Base-by-base conservation (phyloP, 2,329 filamentous ascomycete species). In the Emmonsiellopsis sp. region DNA sequence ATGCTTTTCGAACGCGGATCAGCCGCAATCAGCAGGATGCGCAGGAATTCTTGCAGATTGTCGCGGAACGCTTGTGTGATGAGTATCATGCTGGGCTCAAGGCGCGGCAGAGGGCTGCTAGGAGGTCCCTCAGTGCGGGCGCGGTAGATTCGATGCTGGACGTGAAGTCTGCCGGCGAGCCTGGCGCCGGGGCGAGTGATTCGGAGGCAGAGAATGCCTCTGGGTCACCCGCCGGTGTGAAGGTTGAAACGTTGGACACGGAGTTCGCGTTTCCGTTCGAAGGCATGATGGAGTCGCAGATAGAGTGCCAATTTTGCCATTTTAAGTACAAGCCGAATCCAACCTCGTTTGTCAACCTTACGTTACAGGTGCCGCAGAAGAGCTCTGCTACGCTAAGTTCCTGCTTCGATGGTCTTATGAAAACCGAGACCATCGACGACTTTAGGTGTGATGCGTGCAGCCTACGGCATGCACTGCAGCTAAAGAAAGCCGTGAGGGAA, bases 11-110 rank as follows among this genome's bases (percentile, higher is more conserved):
- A 53, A 92, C 94, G 63, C 84, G 88, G 62, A 95, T 98, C 62
- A 96, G 88, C 66, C 80, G 92, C 52, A 89, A 93, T 65, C 93
- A 98, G 71, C 93, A 98, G 70, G 93, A 98, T 73, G 93, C 93
- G 9, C 93, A 98, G 65, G 93, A 98, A 68, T 96, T 98, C 58
- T 72, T 98, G 53, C 93, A 98, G 72, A 85, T 97, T 49, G 86
- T 98, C 10, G 87, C 89, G 2, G 92, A 98, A 73, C 81, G 92
- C 51, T 75, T 98, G 53, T 90, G 88, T 63, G 93, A 98, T 65
- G 93, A 98, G 70, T 95, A 96, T 63, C 85, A 94, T 65, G 90
- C 90, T 3, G 90, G 89, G 1, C 79, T 81, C 62, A 81, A 86
- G 64, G 90, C 88, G 10, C 79, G 91, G 57, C 74, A 67, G 56